phyloP scores from a whole-genome alignment of 2,329 filamentous ascomycete genomes.

The Nothopassalora personata region DNA sequence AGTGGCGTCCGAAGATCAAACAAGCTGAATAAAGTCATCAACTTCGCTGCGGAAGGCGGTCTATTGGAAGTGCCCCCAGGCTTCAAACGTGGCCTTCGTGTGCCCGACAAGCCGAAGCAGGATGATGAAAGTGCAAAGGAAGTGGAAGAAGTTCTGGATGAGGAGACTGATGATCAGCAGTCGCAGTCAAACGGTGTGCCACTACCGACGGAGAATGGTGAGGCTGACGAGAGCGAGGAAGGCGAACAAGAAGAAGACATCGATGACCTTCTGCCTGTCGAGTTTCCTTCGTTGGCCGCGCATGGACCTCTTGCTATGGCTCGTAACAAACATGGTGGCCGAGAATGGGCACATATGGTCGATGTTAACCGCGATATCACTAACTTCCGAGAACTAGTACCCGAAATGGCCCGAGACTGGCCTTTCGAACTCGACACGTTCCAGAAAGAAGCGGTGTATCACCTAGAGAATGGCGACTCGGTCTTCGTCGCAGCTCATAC shows the following conservation, averaged over 20 bases:
- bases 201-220: conserved; percentile 35
- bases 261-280: conserved; percentile 80
- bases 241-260: conserved; percentile 57
- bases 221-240: conserved; percentile 37
- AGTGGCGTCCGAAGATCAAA: conserved; percentile 38
- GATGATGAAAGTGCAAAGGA: conserved; percentile 58
- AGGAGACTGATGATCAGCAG: conserved; percentile 43
- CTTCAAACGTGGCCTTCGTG: conserved; percentile 69
- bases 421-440: conserved; percentile 97
- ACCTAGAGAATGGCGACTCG: conserved; percentile 91
- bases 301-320: conserved; percentile 69
- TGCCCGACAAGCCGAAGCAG: conserved; percentile 55
- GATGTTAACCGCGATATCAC: conserved; percentile 87
- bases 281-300: conserved; percentile 87
- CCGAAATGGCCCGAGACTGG: conserved; percentile 93
- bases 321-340: conserved; percentile 66
- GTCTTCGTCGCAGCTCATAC: conserved; percentile 98
- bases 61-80: conserved; percentile 79
- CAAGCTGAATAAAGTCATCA: conserved; percentile 77
- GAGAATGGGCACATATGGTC: conserved; percentile 97
- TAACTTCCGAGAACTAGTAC: conserved; percentile 91
- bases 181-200: conserved; percentile 31
- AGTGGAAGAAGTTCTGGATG: conserved; percentile 59
- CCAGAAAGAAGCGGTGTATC: conserved; percentile 97
- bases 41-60: conserved; percentile 69